A percentile compares a stretch with the other conserved stretches of the same genome.
Evolutionary conservation across 2,329 filamentous ascomycete genomes (phyloP).

Genomic region (Fusarium pilosicola): DNA sequence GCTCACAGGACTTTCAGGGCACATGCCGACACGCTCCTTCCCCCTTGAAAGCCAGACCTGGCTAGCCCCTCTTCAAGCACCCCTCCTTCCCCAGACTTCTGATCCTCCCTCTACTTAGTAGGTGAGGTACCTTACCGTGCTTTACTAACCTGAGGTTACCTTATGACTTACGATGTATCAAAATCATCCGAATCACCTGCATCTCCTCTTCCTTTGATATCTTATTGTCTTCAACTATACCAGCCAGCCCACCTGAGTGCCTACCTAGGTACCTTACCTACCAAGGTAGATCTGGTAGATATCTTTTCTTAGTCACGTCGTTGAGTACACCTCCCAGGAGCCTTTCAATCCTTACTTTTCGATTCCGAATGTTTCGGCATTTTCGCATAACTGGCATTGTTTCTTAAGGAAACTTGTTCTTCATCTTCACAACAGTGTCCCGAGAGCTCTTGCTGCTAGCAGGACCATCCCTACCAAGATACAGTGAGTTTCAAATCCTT

Average conservation of each 20-base stretch:
- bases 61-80: not conserved
- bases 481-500: not conserved
- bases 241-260: not conserved
- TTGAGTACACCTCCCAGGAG: not conserved
- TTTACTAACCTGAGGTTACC: not conserved
- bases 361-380: not conserved
- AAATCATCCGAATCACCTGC: not conserved
- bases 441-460: not conserved
- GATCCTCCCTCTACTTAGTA: not conserved
- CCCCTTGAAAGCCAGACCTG: slow-evolving; percentile 4
- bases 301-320: not conserved
- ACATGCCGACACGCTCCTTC: slow-evolving; percentile 15
- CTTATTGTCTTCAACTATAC: not conserved
- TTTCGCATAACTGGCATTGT: not conserved
- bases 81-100: slow-evolving; percentile 11
- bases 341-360: not conserved
- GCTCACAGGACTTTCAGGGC: slow-evolving; percentile 2
- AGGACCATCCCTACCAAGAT: not conserved
- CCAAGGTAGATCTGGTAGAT: not conserved
- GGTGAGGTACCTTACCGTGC: not conserved
- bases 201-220: not conserved
- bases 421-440: not conserved
- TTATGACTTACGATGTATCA: not conserved
- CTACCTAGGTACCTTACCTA: not conserved
- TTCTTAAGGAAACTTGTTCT: not conserved